These are phyloP conservation scores for Candida sp. DNA, from an alignment of 1,139 yeast species.

Conservation along the genomic window DNA sequence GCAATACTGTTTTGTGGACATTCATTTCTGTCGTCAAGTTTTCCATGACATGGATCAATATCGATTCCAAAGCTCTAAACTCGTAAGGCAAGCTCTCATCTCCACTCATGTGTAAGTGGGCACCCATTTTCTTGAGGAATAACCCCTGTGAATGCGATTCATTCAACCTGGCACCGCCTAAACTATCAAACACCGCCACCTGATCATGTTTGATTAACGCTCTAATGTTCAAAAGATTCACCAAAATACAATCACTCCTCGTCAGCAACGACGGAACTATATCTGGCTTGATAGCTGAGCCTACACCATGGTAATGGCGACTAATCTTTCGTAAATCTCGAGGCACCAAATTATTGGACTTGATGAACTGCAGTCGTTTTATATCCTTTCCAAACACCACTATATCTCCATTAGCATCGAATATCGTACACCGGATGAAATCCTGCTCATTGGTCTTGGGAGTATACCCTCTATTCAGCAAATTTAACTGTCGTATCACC, in stretches of 20 bases:
- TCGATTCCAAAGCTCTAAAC: constrained; percentile 42
- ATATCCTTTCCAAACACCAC: constrained; percentile 39
- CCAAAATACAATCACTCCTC: constrained; percentile 32
- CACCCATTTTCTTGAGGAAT: constrained; percentile 31
- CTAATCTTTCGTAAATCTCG: constrained; percentile 42
- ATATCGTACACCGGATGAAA: constrained; percentile 57
- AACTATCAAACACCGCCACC: constrained; percentile 38
- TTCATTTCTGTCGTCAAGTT: constrained; percentile 42
- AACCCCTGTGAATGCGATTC: constrained; percentile 35
- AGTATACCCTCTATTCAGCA: constrained; percentile 1
- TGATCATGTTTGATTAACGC: constrained; percentile 40
- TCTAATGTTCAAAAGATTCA: constrained; percentile 38
- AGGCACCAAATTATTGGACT: constrained; percentile 30
- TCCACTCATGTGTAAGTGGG: constrained; percentile 19
- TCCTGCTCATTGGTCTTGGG: constrained; percentile 19
- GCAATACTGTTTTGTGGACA: constrained; percentile 39
- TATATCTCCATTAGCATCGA: constrained; percentile 33
- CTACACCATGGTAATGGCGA: constrained; percentile 18
- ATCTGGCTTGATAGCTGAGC: constrained; percentile 24
- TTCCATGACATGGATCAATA: constrained; percentile 35
- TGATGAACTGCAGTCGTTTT: constrained; percentile 33
- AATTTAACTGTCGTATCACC: background rate
- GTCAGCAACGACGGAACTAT: constrained; percentile 44
- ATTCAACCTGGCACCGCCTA: constrained; percentile 24
- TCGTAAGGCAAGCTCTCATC: constrained; percentile 37